Evolutionary conservation across 1,139 yeast species (phyloP).

Genomic region (Nakaseomyces glabratus): DNA sequence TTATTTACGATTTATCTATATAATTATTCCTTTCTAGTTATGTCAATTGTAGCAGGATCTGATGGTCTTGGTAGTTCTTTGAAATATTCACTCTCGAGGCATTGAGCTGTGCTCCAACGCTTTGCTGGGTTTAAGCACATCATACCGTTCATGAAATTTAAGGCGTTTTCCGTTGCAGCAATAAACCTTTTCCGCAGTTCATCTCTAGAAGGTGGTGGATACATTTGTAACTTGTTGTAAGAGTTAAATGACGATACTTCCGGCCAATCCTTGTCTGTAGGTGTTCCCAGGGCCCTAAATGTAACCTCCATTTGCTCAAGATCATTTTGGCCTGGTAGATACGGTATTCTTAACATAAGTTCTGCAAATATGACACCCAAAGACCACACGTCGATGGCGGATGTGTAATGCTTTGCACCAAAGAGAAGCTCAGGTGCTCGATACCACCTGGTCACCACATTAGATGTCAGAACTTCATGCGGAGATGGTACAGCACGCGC

Average conservation of each 20-base stretch:
- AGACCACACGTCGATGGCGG: conserved; percentile 89
- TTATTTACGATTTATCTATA: not conserved
- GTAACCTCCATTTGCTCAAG: conserved; percentile 84
- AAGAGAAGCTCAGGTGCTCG: conserved; percentile 87
- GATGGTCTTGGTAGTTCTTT: conserved; percentile 71
- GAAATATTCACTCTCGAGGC: conserved; percentile 62
- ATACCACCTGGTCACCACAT: conserved; percentile 96
- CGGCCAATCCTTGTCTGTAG: conserved; percentile 89
- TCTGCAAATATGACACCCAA: conserved; percentile 96
- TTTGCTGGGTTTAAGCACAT: conserved; percentile 69
- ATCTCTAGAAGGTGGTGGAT: conserved; percentile 76
- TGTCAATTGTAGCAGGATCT: conserved; percentile 39
- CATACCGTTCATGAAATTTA: conserved; percentile 67
- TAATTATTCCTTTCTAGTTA: conserved; percentile 7
- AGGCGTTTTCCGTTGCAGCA: conserved; percentile 84
- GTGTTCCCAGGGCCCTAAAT: conserved; percentile 90
- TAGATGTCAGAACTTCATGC: conserved; percentile 75
- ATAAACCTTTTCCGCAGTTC: conserved; percentile 78
- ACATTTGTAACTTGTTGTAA: conserved; percentile 60
- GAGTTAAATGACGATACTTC: conserved; percentile 72
- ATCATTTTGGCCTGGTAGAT: conserved; percentile 87
- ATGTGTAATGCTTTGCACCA: conserved; percentile 83
- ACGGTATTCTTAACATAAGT: conserved; percentile 88
- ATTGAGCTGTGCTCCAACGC: conserved; percentile 58
- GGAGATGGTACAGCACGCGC: conserved; percentile 78